Evolutionary conservation across 1,284 basidiomycete species (phyloP), one percentile per base, ranked within the genome.

Genomic region (Chiua sp.): DNA sequence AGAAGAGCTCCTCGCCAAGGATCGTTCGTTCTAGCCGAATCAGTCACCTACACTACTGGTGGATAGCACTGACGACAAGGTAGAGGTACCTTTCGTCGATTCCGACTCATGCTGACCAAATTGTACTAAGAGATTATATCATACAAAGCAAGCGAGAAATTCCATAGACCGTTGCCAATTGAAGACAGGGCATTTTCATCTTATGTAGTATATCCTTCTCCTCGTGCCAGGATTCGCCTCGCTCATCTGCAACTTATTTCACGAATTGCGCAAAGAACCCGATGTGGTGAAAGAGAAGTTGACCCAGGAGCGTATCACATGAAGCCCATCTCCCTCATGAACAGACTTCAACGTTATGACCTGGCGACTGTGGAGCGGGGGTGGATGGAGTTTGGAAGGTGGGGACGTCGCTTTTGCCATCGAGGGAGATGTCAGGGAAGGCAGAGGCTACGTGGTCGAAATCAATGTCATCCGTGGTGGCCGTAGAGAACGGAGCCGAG

Each of bases 251-350:
- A 88, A 84, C 23, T 91, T 86, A 37, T 91, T 83, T 69, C 94
- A 97, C 68, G 94, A 96, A 70, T 78, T 94, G 16, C 87, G 91
- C 53, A 91, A 94, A 67, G 95, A 97, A 72, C 86, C 88, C 0
- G 82, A 88, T 52, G 86, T 86, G 12, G 82, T 91, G 12, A 83
- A 85, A 68, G 85, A 90, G 63, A 80, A 79, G 56, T 70, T 88
- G 22, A 77, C 78, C 2, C 78, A 87, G n/a, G 84, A 85, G 61
- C 79, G 85, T 59, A 75, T 82, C 30, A 61, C 78, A 3, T 91
- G 87, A 87, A 60, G 77, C 74, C n/a, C 77, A 75, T 56, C 57
- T 76, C 30, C 49, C 64, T 44, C 46, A 59, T 5, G 47, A 13
- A 7, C 57, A 30, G 47, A 39, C 56, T 46, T 63, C 72, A 16